Evolutionary conservation across 768 basidiomycete genomes (phyloP), one percentile per base, ranked within the genome.

Genomic region (Russula sp.): DNA sequence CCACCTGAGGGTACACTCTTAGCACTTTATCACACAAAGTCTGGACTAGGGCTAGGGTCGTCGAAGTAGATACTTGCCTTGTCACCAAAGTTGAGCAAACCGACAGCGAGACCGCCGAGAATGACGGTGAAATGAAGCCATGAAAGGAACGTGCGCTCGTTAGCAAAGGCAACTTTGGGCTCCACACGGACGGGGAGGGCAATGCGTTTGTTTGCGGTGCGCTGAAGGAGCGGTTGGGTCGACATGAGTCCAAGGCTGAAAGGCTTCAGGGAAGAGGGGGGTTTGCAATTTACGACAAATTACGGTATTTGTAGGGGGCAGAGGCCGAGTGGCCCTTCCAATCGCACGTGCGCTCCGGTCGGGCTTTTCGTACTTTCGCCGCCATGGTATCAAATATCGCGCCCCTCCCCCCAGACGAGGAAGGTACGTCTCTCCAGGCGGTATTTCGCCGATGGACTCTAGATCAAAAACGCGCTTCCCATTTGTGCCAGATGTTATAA

Each of bases 71-170:
- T 25, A 69, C 78, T 62, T 61, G 88, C 93, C 77, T 91, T 91
- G 74, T 98, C 97, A 63, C 97, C 97, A 78, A 99, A 99, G 75
- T 99, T 99, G 69, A 99, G 79, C 60, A 99, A 76, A 11, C 97
- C 97, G 14, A 98, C 94, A 1, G 94, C 90, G 49, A 99, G 82
- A 60, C 97, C 97, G 34, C 96, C 95, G 8, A 99, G 85, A 60
- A 99, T 93, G 75, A 98, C 93, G 43, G 95, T 94, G 73, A 97
- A 98, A 74, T 97, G 94, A 52, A 98, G 82, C 97, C 96, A 98
- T 81, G 94, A 95, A 48, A 99, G 80, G 76, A 98, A 98, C 0
- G 97, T 94, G 59, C 91, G 84, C 74, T 94, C 93, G 73, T 95
- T 95, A 46, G 93, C 93, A 68, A 95, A 96, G 50, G 92, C 92